These are phyloP conservation scores for Penicillium sp. DNA, from an alignment of 2,329 filamentous ascomycete species.

Conservation along the genomic window DNA sequence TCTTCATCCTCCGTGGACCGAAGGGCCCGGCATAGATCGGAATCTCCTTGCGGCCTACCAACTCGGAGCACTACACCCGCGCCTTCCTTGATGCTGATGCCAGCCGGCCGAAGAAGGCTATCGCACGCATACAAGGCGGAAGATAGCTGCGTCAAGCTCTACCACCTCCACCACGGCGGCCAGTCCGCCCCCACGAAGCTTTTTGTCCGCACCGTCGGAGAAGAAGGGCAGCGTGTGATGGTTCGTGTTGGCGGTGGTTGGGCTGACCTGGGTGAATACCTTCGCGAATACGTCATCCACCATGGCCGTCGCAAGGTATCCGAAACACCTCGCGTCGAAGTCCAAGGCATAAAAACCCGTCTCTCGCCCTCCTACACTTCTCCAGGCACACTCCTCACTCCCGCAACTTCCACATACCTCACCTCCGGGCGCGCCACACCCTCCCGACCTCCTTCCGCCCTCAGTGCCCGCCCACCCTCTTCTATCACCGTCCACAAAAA, in stretches of 20 bases:
- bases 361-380: slow-evolving; percentile 33
- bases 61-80: slow-evolving; percentile 59
- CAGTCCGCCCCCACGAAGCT: slow-evolving; percentile 90
- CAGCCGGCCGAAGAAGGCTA: slow-evolving; percentile 48
- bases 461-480: slow-evolving; percentile 40
- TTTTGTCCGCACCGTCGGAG: slow-evolving; percentile 89
- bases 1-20: slow-evolving; percentile 37
- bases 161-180: slow-evolving; percentile 82
- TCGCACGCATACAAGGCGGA: slow-evolving; percentile 42
- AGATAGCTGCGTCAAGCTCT: slow-evolving; percentile 81
- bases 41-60: slow-evolving; percentile 35
- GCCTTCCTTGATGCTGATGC: slow-evolving; percentile 70
- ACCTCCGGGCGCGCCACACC: slow-evolving; percentile 36
- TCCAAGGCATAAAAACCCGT: slow-evolving; percentile 51
- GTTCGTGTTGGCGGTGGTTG: slow-evolving; percentile 97
- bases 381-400: slow-evolving; percentile 24
- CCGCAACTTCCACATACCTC: slow-evolving; percentile 15
- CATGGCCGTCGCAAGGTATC: slow-evolving; percentile 73
- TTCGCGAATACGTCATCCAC: slow-evolving; percentile 89
- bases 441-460: slow-evolving; percentile 39
- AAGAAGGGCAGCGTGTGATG: slow-evolving; percentile 91
- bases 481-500: slow-evolving; percentile 43
- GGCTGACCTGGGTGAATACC: slow-evolving; percentile 93
- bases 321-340: slow-evolving; percentile 56
- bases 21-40: slow-evolving; percentile 34